These are phyloP conservation scores for Pyracantha coccinea DNA, from an alignment of 331 rosid genomes.

Conservation along the genomic window DNA sequence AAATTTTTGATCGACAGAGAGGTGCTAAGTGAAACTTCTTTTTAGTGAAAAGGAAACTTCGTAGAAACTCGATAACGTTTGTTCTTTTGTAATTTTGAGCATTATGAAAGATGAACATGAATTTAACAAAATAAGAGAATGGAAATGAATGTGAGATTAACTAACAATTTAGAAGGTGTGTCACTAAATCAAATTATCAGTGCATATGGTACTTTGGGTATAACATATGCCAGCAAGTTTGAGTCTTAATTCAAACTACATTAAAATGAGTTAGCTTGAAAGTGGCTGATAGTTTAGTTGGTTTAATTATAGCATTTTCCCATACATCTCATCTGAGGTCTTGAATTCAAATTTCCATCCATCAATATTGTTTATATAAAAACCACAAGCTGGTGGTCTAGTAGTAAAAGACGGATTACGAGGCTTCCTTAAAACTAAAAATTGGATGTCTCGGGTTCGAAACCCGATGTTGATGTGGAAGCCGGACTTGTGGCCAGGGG, in stretches of 20 bases:
- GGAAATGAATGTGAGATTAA: neutral
- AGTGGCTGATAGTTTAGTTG: neutral
- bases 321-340: neutral
- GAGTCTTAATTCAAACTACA: neutral
- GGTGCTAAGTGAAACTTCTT: neutral
- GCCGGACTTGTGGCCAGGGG: too few species aligned
- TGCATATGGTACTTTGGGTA: neutral
- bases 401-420: too few species aligned
- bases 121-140: neutral
- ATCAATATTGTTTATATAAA: neutral
- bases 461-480: too few species aligned
- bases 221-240: neutral
- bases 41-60: neutral
- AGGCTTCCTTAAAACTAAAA: too few species aligned
- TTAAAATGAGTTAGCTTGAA: neutral
- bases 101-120: neutral
- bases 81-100: neutral
- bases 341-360: neutral
- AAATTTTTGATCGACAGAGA: neutral
- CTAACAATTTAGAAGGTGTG: neutral
- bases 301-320: too few species aligned
- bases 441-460: too few species aligned
- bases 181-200: neutral
- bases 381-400: fast-evolving
- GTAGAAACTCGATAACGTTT: neutral